phyloP scores from a whole-genome alignment of 257 asterid genomes.

The Jacaranda mimosifolia region DNA sequence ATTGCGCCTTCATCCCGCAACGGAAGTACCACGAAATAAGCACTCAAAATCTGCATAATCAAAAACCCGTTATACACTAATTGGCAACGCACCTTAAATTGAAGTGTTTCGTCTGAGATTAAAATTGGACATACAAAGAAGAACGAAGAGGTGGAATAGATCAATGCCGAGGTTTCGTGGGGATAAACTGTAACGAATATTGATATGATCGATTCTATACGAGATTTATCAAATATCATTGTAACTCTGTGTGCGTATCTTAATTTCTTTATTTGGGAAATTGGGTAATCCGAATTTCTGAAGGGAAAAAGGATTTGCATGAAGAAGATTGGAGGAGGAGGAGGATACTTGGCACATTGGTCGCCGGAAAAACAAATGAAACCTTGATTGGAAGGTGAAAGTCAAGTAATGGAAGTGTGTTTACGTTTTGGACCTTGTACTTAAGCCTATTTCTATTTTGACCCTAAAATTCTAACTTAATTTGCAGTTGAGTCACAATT shows the following conservation, averaged over 20 bases:
- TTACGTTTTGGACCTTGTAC: conserved; percentile 27
- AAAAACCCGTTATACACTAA: conserved; percentile 16
- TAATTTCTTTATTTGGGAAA: not conserved
- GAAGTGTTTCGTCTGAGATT: no score
- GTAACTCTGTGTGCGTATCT: not conserved
- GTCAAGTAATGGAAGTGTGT: conserved; percentile 28
- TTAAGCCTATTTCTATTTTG: conserved; percentile 1
- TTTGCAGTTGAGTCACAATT: not conserved
- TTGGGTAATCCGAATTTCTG: not conserved
- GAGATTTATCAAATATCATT: conserved; percentile 67
- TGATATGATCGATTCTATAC: conserved; percentile 67
- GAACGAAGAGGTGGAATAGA: conserved; percentile 79
- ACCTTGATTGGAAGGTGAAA: conserved; percentile 10
- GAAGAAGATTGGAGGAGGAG: conserved; percentile 21
- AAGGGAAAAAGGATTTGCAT: conserved; percentile 31
- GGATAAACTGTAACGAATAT: conserved; percentile 82
- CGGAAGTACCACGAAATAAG: conserved; percentile 96
- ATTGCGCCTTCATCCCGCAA: conserved; percentile 99
- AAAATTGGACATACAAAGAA: conserved; percentile 68
- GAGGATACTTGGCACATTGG: not conserved
- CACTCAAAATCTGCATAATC: conserved; percentile 81
- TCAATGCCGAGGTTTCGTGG: conserved; percentile 78
- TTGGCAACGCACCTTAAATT: not conserved
- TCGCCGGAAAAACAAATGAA: conserved; percentile 5
- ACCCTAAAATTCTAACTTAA: not conserved